A percentile compares a stretch with the other conserved stretches of the same genome.
phyloP scores from a whole-genome alignment of 139 green algal species.

The Coelastrella sp. region DNA sequence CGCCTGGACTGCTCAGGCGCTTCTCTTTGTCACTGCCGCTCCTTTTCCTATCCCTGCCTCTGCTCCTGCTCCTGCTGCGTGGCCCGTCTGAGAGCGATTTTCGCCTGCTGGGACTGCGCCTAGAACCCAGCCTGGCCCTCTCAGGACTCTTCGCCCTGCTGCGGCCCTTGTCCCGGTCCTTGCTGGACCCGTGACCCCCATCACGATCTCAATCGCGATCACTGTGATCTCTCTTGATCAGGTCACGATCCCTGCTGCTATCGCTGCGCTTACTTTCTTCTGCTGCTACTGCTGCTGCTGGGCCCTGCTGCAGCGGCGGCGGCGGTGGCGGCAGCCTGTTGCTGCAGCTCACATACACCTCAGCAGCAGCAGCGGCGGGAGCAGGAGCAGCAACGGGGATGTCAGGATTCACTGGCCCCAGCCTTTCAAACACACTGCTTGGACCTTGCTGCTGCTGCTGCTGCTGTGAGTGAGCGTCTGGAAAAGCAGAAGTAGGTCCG shows the following conservation, averaged over 20 bases:
- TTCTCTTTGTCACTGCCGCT: neutral
- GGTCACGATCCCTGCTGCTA: neutral
- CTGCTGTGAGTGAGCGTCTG: neutral
- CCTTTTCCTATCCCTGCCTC: neutral
- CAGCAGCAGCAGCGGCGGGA: constrained; percentile 1
- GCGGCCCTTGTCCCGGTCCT: neutral
- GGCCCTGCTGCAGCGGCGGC: no score
- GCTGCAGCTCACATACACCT: no score
- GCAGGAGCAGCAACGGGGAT: neutral
- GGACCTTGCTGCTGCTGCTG: constrained; percentile 14
- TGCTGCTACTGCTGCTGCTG: no score
- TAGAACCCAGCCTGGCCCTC: neutral
- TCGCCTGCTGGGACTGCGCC: no score
- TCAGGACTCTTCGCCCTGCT: neutral
- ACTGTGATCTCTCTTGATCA: neutral
- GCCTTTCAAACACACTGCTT: neutral
- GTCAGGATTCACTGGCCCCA: neutral
- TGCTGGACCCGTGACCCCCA: neutral
- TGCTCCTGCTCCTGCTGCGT: neutral
- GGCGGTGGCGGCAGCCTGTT: no score
- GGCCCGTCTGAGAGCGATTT: no score
- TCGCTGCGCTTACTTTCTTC: neutral
- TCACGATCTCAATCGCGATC: neutral
- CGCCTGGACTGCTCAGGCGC: neutral
- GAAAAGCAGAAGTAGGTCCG: no score